Percentiles rank a stretch among this genome's conserved stretches.
These are phyloP conservation scores for Lentinus tigrinus DNA, from an alignment of 768 basidiomycete species.

Conservation along the genomic window DNA sequence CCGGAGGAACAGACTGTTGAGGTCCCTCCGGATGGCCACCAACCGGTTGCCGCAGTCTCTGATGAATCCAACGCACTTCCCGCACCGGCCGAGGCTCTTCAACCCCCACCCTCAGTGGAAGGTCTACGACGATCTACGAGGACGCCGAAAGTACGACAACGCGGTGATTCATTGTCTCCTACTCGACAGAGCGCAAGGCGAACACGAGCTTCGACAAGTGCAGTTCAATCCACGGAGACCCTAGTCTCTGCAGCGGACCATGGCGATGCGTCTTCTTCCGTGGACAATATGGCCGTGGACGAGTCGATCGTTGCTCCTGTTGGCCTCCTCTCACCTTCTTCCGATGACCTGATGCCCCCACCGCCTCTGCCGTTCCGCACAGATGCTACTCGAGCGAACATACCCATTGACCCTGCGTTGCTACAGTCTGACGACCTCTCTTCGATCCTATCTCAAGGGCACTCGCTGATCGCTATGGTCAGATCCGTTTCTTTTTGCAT, in stretches of 20 bases:
- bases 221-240: no score
- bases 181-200: not conserved
- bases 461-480: constrained; percentile 12
- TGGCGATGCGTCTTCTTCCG: no score
- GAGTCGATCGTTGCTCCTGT: no score
- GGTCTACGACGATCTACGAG: constrained; percentile 7
- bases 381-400: not conserved
- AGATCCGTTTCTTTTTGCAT: not conserved
- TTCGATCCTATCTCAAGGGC: not conserved
- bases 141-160: constrained; percentile 4
- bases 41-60: not conserved
- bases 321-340: not conserved
- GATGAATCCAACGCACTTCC: no score
- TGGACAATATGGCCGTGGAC: no score
- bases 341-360: not conserved
- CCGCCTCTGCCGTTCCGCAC: not conserved
- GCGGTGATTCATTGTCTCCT: constrained; percentile 7
- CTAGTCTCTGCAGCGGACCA: no score
- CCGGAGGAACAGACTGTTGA: not conserved
- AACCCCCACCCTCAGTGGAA: not conserved
- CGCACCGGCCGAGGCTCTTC: not conserved
- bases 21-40: not conserved
- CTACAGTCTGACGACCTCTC: not conserved
- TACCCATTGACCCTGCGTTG: constrained; percentile 7
- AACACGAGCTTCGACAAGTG: not conserved